These are phyloP conservation scores for Populus tomentosa DNA, from an alignment of 441 rosid species.

Conservation along the genomic window DNA sequence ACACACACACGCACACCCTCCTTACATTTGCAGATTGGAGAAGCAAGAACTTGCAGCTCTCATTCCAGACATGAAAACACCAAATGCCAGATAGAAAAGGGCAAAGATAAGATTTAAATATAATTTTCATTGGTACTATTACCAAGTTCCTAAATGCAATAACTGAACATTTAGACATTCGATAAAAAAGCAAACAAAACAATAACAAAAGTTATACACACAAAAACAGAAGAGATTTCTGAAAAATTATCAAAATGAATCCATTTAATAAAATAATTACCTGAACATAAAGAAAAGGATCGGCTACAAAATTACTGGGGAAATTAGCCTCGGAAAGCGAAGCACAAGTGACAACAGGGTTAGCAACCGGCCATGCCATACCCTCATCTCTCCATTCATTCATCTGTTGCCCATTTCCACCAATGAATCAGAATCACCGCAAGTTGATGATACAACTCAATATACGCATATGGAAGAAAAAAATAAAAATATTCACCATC, in stretches of 20 bases:
- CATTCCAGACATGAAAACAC: no score
- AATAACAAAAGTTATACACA: neutral
- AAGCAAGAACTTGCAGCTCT: no score
- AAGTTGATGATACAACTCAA: neutral
- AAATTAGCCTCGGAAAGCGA: constrained; percentile 69
- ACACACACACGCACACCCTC: neutral
- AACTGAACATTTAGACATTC: neutral
- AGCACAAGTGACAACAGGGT: constrained; percentile 87
- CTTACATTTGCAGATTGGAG: no score
- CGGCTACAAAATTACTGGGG: constrained; percentile 90
- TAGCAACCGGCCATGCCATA: constrained; percentile 92
- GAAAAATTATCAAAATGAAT: neutral
- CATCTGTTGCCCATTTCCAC: constrained; percentile 39
- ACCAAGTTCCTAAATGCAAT: neutral
- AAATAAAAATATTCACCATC: neutral
- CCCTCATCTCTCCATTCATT: constrained; percentile 65
- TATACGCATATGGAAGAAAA: neutral
- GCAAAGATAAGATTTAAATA: no score
- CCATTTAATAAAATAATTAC: constrained; percentile 25
- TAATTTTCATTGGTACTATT: neutral
- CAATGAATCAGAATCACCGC: constrained; percentile 12
- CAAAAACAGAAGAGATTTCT: neutral
- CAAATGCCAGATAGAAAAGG: no score
- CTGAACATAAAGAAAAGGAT: constrained; percentile 86
- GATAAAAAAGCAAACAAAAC: neutral